These are phyloP conservation scores for Rhodotorula mucilaginosa DNA, from an alignment of 1,284 basidiomycete species.

Conservation along the genomic window DNA sequence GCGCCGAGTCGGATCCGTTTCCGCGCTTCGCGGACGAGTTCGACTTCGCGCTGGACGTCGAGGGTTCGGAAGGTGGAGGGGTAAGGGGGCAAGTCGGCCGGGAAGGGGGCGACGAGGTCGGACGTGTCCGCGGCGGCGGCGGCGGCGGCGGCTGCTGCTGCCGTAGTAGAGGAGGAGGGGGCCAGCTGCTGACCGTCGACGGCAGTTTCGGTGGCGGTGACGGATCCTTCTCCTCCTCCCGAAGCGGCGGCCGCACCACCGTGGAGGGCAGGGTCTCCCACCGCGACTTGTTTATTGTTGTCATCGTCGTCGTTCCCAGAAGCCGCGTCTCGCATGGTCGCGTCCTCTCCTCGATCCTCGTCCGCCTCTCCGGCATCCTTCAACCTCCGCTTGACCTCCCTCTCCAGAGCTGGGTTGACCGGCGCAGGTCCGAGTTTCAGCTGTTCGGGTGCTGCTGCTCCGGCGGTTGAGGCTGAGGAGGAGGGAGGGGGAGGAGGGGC, in stretches of 20 bases:
- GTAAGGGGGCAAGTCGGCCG: conserved; percentile 71
- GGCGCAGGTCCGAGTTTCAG: conserved; percentile 81
- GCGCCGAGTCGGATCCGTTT: conserved; percentile 86
- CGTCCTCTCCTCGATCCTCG: conserved; percentile 49
- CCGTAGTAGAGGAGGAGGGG: conserved; percentile 18
- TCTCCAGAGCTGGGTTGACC: conserved; percentile 70
- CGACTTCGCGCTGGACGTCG: conserved; percentile 89
- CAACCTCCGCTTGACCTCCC: conserved; percentile 71
- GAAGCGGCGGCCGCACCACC: neutral
- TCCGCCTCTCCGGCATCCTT: conserved; percentile 48
- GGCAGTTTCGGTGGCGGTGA: neutral
- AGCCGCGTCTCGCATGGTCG: conserved; percentile 31
- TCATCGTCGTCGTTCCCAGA: neutral
- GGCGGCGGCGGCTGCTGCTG: conserved; percentile 1
- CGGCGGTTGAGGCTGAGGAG: neutral
- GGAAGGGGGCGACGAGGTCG: conserved; percentile 56
- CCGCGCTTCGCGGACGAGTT: conserved; percentile 79
- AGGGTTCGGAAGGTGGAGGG: conserved; percentile 77
- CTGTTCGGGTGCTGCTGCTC: neutral
- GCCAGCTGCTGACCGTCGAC: neutral
- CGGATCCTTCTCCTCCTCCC: no score
- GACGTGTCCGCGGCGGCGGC: neutral
- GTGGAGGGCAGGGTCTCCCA: no score
- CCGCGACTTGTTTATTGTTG: neutral
- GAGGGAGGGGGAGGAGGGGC: conserved; percentile 17